phyloP scores from a whole-genome alignment of 2,329 filamentous ascomycete species.

The Aspergillus sp. region DNA sequence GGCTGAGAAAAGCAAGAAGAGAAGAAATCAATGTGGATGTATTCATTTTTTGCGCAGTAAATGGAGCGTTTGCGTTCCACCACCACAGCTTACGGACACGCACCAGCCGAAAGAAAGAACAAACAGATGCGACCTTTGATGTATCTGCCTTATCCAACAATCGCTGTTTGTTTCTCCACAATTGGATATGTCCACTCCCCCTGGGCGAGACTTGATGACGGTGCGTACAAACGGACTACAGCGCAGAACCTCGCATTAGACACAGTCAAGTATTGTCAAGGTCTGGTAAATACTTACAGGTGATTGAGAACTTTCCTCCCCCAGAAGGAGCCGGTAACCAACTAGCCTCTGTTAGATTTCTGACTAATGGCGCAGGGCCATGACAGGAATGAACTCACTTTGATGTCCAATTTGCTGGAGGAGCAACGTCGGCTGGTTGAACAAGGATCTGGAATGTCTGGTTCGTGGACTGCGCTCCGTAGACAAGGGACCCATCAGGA shows the following conservation, averaged over 20 bases:
- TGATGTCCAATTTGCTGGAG: constrained; percentile 24
- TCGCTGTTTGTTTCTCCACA: background rate
- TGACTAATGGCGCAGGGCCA: background rate
- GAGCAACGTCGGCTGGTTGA: constrained; percentile 22
- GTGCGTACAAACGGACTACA: background rate
- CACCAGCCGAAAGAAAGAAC: background rate
- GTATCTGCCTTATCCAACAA: background rate
- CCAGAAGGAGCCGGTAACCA: background rate
- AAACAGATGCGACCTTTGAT: background rate
- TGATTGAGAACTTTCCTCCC: background rate
- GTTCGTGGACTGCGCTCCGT: constrained; percentile 6
- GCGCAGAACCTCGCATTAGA: too few relatives aligned
- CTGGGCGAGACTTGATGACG: background rate
- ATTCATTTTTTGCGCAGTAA: too few relatives aligned
- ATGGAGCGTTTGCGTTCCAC: too few relatives aligned
- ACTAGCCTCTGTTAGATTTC: background rate
- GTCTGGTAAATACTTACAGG: background rate
- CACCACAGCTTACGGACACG: too few relatives aligned
- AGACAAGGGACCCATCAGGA: constrained; percentile 18
- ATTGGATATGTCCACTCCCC: background rate
- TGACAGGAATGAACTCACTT: background rate
- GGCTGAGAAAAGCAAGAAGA: too few relatives aligned
- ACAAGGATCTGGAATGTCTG: constrained; percentile 25
- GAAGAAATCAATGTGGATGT: too few relatives aligned
- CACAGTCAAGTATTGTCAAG: too few relatives aligned